Conservation (phyloP, 305 asterid species). For the Fraxinus velutina region DNA sequence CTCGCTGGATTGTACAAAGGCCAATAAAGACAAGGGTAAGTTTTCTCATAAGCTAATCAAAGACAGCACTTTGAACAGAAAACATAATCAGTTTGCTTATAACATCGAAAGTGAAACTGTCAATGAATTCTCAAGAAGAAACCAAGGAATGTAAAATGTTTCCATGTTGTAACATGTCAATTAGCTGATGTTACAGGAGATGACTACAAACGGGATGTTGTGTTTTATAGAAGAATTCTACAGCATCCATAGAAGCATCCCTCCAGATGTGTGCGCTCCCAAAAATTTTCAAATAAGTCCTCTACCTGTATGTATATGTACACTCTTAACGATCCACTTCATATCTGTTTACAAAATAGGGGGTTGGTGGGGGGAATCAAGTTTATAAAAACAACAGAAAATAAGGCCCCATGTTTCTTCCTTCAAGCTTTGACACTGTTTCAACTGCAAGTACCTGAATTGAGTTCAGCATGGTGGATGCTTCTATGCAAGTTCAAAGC, state of each 20-base stretch:
- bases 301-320: neutral
- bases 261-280: slow-evolving; percentile 1
- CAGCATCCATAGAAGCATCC: neutral
- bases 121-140: neutral
- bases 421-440: neutral
- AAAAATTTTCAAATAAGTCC: neutral
- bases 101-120: neutral
- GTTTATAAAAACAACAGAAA: neutral
- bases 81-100: neutral
- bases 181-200: slow-evolving; percentile 14
- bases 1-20: neutral
- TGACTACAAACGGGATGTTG: slow-evolving; percentile 10
- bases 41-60: neutral
- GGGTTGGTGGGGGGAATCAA: neutral
- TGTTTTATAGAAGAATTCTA: neutral
- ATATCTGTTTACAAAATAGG: slow-evolving; percentile 3
- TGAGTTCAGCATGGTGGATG: neutral
- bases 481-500: neutral
- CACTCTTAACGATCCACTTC: slow-evolving; percentile 18
- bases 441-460: neutral
- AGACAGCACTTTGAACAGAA: neutral
- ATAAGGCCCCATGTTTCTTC: neutral
- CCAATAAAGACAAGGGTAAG: neutral
- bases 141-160: neutral
- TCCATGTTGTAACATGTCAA: neutral